Evolutionary conservation across 768 basidiomycete genomes (phyloP), one percentile per base, ranked within the genome.

Genomic region (Russula olivacea): DNA sequence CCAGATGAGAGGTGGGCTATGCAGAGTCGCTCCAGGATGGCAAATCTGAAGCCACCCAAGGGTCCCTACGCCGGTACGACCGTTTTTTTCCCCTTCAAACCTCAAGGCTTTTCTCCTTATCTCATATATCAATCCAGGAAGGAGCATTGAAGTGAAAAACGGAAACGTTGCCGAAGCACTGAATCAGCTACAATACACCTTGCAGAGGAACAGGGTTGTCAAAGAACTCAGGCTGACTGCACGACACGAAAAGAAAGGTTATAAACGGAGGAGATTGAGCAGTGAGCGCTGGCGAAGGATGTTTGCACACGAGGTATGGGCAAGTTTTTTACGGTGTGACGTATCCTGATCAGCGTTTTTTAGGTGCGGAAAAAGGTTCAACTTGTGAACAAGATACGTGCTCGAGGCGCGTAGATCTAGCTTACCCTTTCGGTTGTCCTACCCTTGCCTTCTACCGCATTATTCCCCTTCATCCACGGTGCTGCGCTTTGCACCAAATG

Each of bases 291-390:
- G 90, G 88, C 81, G 88, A 71, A 85, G 79, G 69, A 83, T 80
- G 63, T 93, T 93, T 74, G 86, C 90, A 53, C 78, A 90, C 68
- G 87, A 90, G 81, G 91, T 84, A 75, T 67, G 83, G 64, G 59
- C 53, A 65, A 48, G 51, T 63, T 61, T 55, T 53, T 59, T 36
- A 48, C 49, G 19, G 36, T 49, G 43, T 64, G 56, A 59, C 40
- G 70, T 47, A 68, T 54, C 57, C 43, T 63, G 68, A 63, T 61
- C 62, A 61, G 58, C 64, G 66, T 38, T 63, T 61, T 67, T n/a
- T 69, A 93, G 91, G 90, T 93, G 65, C 83, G 91, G 73, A 83
- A 83, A 77, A 92, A 89, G 76, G 88, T 92, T 41, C 83, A 88
- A 70, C 76, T 93, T 38, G 91, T 92, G 67, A 81, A 82, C 65